Conservation (phyloP, 2,329 filamentous ascomycete genomes). For the Cercospora sp. region DNA sequence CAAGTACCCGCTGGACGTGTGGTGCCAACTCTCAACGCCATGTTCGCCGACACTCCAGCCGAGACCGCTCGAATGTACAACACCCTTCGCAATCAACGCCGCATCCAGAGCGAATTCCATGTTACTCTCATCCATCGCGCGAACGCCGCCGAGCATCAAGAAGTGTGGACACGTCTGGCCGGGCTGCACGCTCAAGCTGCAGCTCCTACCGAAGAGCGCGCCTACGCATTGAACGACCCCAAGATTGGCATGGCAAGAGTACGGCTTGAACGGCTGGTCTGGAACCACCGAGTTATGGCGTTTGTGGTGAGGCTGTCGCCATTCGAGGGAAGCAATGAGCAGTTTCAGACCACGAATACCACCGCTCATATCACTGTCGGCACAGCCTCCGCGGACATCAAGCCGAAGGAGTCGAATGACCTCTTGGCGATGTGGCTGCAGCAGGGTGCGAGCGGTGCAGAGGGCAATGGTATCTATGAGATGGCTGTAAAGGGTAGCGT, state of each 20-base stretch:
- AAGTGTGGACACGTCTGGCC: constrained; percentile 74
- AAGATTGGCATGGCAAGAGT: constrained; percentile 65
- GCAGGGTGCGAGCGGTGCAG: constrained; percentile 49
- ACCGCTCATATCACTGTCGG: constrained; percentile 89
- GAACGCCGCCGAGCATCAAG: constrained; percentile 58
- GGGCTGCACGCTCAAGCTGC: constrained; percentile 53
- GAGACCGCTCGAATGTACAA: constrained; percentile 68
- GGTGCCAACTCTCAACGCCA: constrained; percentile 62
- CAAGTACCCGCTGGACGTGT: constrained; percentile 55
- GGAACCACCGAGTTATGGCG: constrained; percentile 84
- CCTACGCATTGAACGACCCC: constrained; percentile 46
- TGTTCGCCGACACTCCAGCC: constrained; percentile 62
- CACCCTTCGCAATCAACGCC: constrained; percentile 69
- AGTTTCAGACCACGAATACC: constrained; percentile 67
- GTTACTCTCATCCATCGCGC: constrained; percentile 89
- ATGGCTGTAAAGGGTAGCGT: constrained; percentile 55
- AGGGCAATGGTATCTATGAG: constrained; percentile 56
- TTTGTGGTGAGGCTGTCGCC: constrained; percentile 72
- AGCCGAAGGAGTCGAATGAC: constrained; percentile 93
- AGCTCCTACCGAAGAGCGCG: constrained; percentile 39
- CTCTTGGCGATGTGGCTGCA: constrained; percentile 74
- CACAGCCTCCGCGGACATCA: constrained; percentile 70
- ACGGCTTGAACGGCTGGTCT: constrained; percentile 69
- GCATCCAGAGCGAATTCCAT: constrained; percentile 84
- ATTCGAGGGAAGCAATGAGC: constrained; percentile 51